Evolutionary conservation across 1,284 basidiomycete genomes (phyloP).

Genomic region (Microstroma glucosiphilum): DNA sequence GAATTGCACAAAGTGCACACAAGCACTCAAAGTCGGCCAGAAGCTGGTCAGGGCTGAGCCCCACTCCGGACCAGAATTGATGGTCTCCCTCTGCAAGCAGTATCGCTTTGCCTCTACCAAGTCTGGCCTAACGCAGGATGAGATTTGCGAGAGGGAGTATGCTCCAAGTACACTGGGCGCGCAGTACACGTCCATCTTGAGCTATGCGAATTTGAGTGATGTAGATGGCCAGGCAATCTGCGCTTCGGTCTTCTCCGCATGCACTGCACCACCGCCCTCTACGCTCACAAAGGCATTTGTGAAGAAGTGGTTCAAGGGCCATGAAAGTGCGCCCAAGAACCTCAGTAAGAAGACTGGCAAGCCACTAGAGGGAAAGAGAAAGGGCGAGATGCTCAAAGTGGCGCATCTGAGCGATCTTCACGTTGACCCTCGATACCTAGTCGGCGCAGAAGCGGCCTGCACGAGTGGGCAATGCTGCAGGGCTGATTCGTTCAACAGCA

Average conservation of each 20-base stretch:
- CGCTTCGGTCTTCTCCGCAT: conserved; percentile 28
- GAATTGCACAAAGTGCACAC: conserved; percentile 61
- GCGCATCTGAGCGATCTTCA: conserved; percentile 73
- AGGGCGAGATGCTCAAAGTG: conserved; percentile 59
- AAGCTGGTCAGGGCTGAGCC: conserved; percentile 64
- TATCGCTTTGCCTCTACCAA: conserved; percentile 57
- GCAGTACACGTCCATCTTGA: conserved; percentile 38
- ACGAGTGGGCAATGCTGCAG: conserved; percentile 69
- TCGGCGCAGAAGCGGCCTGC: conserved; percentile 68
- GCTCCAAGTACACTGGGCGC: conserved; percentile 28
- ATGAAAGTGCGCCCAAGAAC: neutral
- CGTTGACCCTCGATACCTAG: conserved; percentile 71
- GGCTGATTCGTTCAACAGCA: conserved; percentile 57
- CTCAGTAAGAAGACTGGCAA: neutral
- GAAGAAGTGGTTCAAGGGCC: conserved; percentile 37
- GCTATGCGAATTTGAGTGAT: conserved; percentile 37
- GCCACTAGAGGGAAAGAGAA: neutral
- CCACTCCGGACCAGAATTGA: conserved; percentile 59
- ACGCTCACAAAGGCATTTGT: conserved; percentile 28
- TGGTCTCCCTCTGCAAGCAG: conserved; percentile 61
- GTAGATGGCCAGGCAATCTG: conserved; percentile 43
- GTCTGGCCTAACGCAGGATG: conserved; percentile 57
- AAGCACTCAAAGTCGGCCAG: conserved; percentile 62
- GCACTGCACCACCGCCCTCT: conserved; percentile 27
- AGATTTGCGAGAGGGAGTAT: conserved; percentile 45